A percentile compares a stretch with the other conserved stretches of the same genome.
These are phyloP conservation scores for Hydnum rufescens DNA, from an alignment of 768 basidiomycete species.

Conservation along the genomic window DNA sequence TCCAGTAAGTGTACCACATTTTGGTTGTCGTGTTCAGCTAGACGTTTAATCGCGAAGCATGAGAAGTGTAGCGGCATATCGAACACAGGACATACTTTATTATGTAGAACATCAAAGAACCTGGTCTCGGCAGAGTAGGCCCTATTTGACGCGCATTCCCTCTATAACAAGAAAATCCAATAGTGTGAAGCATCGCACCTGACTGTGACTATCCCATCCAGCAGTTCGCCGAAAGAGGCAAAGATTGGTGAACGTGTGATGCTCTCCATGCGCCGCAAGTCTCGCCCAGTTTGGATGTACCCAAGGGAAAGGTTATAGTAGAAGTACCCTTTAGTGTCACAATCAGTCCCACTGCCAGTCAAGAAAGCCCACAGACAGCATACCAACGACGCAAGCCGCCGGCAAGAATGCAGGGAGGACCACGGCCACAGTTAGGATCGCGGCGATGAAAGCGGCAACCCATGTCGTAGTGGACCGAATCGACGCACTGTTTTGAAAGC, in stretches of 20 bases:
- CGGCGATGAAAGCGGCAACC: slow-evolving; percentile 55
- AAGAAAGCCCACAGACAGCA: neutral
- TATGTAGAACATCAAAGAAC: slow-evolving; percentile 57
- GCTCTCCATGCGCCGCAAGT: slow-evolving; percentile 78
- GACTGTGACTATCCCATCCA: slow-evolving; percentile 60
- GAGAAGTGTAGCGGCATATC: neutral
- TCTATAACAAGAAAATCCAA: neutral
- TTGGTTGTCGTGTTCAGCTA: slow-evolving; percentile 54
- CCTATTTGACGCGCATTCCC: slow-evolving; percentile 17
- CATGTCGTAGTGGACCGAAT: slow-evolving; percentile 62
- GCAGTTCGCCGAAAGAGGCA: slow-evolving; percentile 56
- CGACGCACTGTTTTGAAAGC: slow-evolving; percentile 18
- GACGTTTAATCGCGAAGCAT: neutral
- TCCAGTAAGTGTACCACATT: slow-evolving; percentile 52
- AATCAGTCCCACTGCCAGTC: neutral
- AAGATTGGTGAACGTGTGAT: slow-evolving; percentile 72
- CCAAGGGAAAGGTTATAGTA: slow-evolving; percentile 40
- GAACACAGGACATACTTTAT: slow-evolving; percentile 20
- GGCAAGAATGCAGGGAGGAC: slow-evolving; percentile 72
- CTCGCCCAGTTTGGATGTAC: slow-evolving; percentile 46
- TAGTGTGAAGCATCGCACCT: slow-evolving; percentile 11
- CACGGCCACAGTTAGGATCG: slow-evolving; percentile 41
- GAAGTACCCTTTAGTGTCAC: slow-evolving; percentile 23
- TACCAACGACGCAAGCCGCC: slow-evolving; percentile 47
- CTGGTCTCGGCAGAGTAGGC: slow-evolving; percentile 68